phyloP scores from a whole-genome alignment of 2,329 filamentous ascomycete genomes.

The Cadophora gregata region DNA sequence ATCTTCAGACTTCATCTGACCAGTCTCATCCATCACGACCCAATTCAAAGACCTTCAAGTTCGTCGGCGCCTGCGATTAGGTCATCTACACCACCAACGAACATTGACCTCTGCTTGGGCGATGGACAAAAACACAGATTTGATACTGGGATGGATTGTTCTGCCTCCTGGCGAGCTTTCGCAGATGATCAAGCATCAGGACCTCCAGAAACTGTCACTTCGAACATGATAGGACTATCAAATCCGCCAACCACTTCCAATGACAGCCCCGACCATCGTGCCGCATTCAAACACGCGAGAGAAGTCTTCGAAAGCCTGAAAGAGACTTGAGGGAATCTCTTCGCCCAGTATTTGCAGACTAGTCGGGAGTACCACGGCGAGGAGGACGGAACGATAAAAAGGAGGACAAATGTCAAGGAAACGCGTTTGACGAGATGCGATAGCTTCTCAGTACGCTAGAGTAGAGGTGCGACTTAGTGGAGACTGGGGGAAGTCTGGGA shows the following conservation, averaged over 20 bases:
- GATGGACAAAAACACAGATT: neutral
- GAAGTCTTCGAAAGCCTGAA: neutral
- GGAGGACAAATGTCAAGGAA: neutral
- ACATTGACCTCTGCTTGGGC: neutral
- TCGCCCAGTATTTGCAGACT: neutral
- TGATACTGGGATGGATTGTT: neutral
- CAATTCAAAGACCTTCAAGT: neutral
- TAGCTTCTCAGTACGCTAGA: neutral
- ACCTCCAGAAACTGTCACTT: neutral
- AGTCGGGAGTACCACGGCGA: neutral
- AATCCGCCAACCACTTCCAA: neutral
- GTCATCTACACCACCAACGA: neutral
- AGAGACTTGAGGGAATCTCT: neutral
- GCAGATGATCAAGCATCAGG: neutral
- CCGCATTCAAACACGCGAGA: neutral
- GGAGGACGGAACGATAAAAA: neutral
- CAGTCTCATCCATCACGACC: neutral
- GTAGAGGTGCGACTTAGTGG: neutral
- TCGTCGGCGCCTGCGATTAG: neutral
- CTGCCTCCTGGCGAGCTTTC: neutral
- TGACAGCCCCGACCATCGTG: neutral
- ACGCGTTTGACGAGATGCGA: neutral
- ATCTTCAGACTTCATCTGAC: too few relatives aligned
- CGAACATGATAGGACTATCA: neutral
- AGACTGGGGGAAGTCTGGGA: neutral